Conservation (phyloP, 257 asterid species). For the Solanum arcanum region DNA sequence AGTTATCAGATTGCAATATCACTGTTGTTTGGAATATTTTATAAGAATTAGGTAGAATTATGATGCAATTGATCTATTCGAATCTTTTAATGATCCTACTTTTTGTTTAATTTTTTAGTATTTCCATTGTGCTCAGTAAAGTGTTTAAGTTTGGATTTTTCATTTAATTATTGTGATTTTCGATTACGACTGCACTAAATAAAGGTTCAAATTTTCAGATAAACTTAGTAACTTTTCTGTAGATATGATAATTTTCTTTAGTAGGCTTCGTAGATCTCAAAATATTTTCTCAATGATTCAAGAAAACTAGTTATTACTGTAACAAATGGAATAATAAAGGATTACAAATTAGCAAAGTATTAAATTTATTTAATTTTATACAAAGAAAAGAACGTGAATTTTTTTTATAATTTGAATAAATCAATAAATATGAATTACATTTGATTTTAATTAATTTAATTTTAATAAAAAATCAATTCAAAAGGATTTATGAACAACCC, state of each 20-base stretch:
- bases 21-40: not conserved
- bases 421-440: too few species aligned
- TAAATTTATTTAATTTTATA: not conserved
- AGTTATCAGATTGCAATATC: not conserved
- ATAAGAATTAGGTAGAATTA: not conserved
- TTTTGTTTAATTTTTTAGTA: not conserved
- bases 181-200: accelerated
- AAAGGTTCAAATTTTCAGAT: too few species aligned
- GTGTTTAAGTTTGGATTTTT: not conserved
- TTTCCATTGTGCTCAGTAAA: not conserved
- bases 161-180: too few species aligned
- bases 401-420: not conserved
- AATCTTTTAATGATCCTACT: not conserved
- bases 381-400: not conserved
- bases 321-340: too few species aligned
- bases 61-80: not conserved
- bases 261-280: too few species aligned
- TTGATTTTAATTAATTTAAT: too few species aligned
- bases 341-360: too few species aligned
- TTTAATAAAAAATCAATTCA: not conserved
- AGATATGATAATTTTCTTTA: too few species aligned
- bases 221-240: too few species aligned
- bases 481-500: not conserved
- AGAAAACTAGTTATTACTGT: too few species aligned
- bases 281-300: too few species aligned